phyloP scores from a whole-genome alignment of 2,329 filamentous ascomycete genomes.

The Penicillium corylophilum region DNA sequence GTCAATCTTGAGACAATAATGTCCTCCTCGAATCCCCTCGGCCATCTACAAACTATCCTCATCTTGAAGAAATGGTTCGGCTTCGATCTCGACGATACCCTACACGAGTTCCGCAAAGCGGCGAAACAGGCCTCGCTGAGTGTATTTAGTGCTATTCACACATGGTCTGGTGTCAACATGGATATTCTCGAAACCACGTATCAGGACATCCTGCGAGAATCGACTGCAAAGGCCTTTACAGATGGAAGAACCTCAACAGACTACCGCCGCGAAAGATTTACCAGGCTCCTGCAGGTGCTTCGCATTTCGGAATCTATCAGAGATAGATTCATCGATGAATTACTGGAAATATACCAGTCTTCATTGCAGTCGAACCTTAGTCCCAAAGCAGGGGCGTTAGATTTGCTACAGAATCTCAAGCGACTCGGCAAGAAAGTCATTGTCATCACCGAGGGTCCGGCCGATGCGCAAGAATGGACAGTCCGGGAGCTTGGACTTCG shows the following conservation, averaged over 20 bases:
- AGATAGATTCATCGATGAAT: neutral
- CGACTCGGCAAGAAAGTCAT: conserved; percentile 40
- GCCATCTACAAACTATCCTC: conserved; percentile 23
- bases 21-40: no score
- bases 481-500: conserved; percentile 32
- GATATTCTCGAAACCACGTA: conserved; percentile 29
- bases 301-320: neutral
- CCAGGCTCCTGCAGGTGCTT: conserved; percentile 30
- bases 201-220: conserved; percentile 31
- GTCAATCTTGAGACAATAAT: no score
- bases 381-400: conserved; percentile 40
- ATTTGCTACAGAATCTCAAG: conserved; percentile 37
- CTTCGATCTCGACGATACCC: conserved; percentile 52
- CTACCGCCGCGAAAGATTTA: conserved; percentile 45
- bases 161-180: conserved; percentile 7
- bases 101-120: conserved; percentile 49
- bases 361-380: conserved; percentile 22
- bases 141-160: conserved; percentile 34
- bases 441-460: conserved; percentile 50
- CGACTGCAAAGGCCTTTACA: conserved; percentile 43
- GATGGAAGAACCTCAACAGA: conserved; percentile 48
- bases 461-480: conserved; percentile 50
- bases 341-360: conserved; percentile 16
- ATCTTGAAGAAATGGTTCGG: conserved; percentile 42
- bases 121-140: conserved; percentile 36